Evolutionary conservation across 257 asterid genomes (phyloP), one percentile per base, ranked within the genome.

Genomic region (Nemophila menziesii): DNA sequence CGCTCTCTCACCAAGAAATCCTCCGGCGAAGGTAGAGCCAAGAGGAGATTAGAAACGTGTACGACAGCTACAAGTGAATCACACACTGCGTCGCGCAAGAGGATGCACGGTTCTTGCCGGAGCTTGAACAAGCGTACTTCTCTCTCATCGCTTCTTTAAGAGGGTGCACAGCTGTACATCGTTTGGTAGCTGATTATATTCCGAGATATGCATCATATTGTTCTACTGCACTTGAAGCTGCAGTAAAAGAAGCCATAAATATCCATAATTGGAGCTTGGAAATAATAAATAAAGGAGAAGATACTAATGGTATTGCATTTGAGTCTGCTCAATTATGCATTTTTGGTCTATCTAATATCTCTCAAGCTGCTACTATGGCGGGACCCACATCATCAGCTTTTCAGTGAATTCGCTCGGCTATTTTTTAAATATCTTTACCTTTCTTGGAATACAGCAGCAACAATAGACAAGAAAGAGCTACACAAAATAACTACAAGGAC

Each of bases 261-360:
- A 67, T 87, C 63, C 79, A 77, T 56, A 72, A 77, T 26, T 60
- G 75, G 74, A 74, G 80, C 55, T 57, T 75, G 57, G 42, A 67
- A 14, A 46, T 57, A 64, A 65, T 75, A 59, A 70, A 55, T 55
- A 65, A 57, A 47, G 93, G 78, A 54, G 86, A 75, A 57, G 93
- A 82, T 57, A 51, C 48, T 48, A 87, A 79, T 50, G 81, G 76
- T 64, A 67, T 73, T 64, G 75, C 89, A 21, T 82, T 70, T 69
- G 93, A 79, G 71, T 74, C 85, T 71, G 83, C 86, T 16, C 80
- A 72, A 66, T 68, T 80, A 61, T 87, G 93, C 78, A 63, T 77
- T 51, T 71, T 70, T 48, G 95, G 93, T 46, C 66, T 87, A 42
- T 77, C 69, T 57, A 82, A 75, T 60, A 74, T 87, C 44, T 79